phyloP scores from a whole-genome alignment of 2,329 filamentous ascomycete species.

The Neocucurbitaria cava region DNA sequence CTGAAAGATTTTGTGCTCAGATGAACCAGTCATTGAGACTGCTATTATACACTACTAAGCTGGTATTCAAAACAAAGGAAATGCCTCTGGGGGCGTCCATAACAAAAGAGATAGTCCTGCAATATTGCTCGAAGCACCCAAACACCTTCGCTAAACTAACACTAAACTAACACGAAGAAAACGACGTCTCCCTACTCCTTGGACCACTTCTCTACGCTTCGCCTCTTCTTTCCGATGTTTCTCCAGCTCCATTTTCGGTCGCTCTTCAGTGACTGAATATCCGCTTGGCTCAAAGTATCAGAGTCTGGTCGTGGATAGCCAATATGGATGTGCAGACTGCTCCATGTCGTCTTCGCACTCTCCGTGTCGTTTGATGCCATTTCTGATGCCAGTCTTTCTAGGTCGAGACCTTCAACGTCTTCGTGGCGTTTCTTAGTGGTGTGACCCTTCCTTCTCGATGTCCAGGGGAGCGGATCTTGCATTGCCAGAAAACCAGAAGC shows the following conservation, averaged over 20 bases:
- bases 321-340: constrained; percentile 14
- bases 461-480: constrained; percentile 32
- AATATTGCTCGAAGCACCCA: constrained; percentile 7
- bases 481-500: constrained; percentile 40
- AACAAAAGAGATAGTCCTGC: constrained; percentile 20
- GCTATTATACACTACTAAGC: constrained; percentile 11
- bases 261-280: constrained; percentile 17
- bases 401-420: constrained; percentile 35
- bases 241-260: constrained; percentile 31
- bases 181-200: constrained; percentile 11
- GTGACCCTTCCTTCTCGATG: constrained; percentile 11
- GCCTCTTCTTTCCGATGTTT: constrained; percentile 26
- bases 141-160: constrained; percentile 27
- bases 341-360: constrained; percentile 17
- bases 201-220: constrained; percentile 15
- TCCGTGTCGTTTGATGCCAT: constrained; percentile 22
- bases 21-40: not conserved
- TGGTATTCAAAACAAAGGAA: not conserved
- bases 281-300: constrained; percentile 34
- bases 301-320: constrained; percentile 42
- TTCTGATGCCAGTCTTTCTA: constrained; percentile 32
- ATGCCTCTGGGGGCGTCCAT: constrained; percentile 6
- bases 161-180: constrained; percentile 7
- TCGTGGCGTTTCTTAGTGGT: constrained; percentile 11
- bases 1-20: not conserved